Conservation (phyloP, 23 red algal species). For the Pyropia haitanensis region DNA sequence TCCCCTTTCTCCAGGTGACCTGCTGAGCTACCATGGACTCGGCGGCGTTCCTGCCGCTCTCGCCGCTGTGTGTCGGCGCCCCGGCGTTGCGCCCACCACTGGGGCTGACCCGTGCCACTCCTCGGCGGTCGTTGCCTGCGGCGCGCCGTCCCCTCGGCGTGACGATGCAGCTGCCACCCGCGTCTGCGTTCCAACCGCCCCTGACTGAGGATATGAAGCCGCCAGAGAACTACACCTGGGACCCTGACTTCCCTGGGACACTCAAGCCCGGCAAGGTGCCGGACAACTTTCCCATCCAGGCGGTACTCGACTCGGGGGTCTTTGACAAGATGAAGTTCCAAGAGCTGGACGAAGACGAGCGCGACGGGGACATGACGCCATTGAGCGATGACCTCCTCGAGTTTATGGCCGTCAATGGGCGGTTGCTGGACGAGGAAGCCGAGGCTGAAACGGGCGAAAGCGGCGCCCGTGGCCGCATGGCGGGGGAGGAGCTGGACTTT, state of each 20-base stretch:
- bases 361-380: constrained; percentile 13
- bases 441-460: constrained; percentile 23
- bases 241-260: constrained; percentile 34
- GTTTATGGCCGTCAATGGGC: constrained; percentile 23
- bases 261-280: constrained; percentile 29
- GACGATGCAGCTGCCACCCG: neutral
- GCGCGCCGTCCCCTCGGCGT: too few species aligned
- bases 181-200: constrained; percentile 11
- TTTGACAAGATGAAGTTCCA: constrained; percentile 41
- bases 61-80: too few species aligned
- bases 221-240: constrained; percentile 33
- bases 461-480: constrained; percentile 7
- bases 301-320: constrained; percentile 25
- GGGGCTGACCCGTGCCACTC: too few species aligned
- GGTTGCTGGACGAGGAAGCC: constrained; percentile 22
- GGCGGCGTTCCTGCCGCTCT: too few species aligned
- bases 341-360: constrained; percentile 43
- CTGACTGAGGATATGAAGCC: constrained; percentile 4
- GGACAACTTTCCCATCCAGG: constrained; percentile 35
- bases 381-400: constrained; percentile 36
- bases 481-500: constrained; percentile 47
- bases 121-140: too few species aligned
- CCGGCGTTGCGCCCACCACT: too few species aligned
- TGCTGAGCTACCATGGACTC: too few species aligned
- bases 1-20: too few species aligned